Evolutionary conservation across 169 alveolate genomes (phyloP).

Genomic region (Amoebophrya sp.): DNA sequence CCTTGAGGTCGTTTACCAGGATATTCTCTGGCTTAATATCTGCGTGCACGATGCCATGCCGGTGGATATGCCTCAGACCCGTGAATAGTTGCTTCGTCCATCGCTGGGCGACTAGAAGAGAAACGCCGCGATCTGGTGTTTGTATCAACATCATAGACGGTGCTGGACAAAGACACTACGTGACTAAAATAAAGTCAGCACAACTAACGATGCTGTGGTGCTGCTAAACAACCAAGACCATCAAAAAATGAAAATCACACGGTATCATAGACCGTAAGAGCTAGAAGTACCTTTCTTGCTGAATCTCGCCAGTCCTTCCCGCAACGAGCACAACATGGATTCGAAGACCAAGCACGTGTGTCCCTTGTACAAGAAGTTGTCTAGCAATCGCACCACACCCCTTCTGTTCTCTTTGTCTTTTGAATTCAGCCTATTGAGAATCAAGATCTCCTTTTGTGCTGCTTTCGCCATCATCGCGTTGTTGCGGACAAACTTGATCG

Average conservation of each 20-base stretch:
- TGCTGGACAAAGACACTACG: neutral
- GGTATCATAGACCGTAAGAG: too few species aligned
- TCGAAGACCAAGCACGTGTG: conserved; percentile 6
- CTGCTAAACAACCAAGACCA: too few species aligned
- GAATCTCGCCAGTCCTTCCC: neutral
- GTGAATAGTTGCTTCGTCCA: neutral
- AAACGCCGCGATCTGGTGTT: neutral
- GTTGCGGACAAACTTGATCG: neutral
- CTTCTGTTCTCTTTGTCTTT: neutral
- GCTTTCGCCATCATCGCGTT: conserved; percentile 22
- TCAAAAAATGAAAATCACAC: too few species aligned
- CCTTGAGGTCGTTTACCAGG: conserved; percentile 29
- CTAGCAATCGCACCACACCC: neutral
- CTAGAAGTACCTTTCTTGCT: neutral
- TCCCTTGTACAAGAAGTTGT: neutral
- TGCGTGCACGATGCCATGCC: conserved; percentile 35
- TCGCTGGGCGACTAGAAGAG: neutral
- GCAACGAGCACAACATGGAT: neutral
- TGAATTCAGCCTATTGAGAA: neutral
- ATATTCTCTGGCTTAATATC: conserved; percentile 43
- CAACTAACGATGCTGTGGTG: too few species aligned
- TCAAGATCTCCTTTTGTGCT: neutral
- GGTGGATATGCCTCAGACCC: neutral
- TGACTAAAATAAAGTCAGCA: neutral
- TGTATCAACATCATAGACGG: neutral